Evolutionary conservation across 2,329 filamentous ascomycete species (phyloP).

Genomic region (Aspergillus proliferans): DNA sequence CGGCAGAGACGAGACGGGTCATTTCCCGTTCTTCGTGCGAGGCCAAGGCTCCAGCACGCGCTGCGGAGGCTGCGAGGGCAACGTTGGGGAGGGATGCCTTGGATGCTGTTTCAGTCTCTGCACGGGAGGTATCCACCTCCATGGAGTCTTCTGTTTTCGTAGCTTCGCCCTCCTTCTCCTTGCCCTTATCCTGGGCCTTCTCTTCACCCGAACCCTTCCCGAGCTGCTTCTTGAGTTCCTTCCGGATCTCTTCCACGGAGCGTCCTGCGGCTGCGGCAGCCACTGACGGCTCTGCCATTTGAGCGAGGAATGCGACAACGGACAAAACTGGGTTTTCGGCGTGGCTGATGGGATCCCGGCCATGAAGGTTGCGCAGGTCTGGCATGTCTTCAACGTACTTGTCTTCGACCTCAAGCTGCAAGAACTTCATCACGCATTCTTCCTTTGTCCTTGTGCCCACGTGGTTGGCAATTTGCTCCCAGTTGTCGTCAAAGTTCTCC

Average conservation of each 20-base stretch:
- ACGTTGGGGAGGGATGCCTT: conserved; percentile 59
- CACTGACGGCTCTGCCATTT: conserved; percentile 80
- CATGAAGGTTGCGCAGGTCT: conserved; percentile 62
- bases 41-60: conserved; percentile 77
- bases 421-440: conserved; percentile 93
- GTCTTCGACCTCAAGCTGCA: conserved; percentile 95
- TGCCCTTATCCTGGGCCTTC: conserved; percentile 42
- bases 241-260: conserved; percentile 79
- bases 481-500: conserved; percentile 92
- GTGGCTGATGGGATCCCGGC: conserved; percentile 82
- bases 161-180: conserved; percentile 40
- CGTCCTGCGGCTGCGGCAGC: conserved; percentile 86
- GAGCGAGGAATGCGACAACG: conserved; percentile 88
- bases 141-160: conserved; percentile 54
- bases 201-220: conserved; percentile 54
- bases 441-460: conserved; percentile 87
- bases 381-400: conserved; percentile 84
- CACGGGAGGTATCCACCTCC: conserved; percentile 47
- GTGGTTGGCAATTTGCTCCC: conserved; percentile 86
- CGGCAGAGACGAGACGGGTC: conserved; percentile 84
- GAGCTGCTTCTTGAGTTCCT: conserved; percentile 69
- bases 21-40: conserved; percentile 97
- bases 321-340: conserved; percentile 95
- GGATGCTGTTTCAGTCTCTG: conserved; percentile 43
- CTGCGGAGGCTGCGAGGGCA: conserved; percentile 78